A percentile compares a stretch with the other conserved stretches of the same genome.
Conservation (phyloP, 805 yeast species). For the Candida chauliodis region DNA sequence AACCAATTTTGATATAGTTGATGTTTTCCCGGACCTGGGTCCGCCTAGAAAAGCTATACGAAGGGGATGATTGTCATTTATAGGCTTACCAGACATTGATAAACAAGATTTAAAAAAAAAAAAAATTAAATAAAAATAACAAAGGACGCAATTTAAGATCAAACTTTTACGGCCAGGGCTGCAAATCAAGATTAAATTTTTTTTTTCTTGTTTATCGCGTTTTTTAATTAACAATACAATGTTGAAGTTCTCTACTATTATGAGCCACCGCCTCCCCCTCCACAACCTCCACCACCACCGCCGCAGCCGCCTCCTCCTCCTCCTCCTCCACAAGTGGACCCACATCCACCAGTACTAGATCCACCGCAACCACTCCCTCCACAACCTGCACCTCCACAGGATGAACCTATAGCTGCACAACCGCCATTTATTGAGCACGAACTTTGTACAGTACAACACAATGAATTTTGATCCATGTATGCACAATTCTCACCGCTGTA, state of each 20-base stretch:
- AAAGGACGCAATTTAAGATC: neutral
- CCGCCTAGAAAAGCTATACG: constrained; percentile 63
- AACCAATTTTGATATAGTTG: constrained; percentile 48
- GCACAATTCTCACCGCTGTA: neutral
- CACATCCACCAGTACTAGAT: constrained; percentile 1
- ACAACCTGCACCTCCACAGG: constrained; percentile 1
- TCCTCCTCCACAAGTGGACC: constrained; percentile 1
- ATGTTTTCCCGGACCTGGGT: constrained; percentile 56
- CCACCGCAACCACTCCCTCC: constrained; percentile 6
- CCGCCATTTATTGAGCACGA: neutral
- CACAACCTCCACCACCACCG: neutral
- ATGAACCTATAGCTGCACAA: neutral
- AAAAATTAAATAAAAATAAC: neutral
- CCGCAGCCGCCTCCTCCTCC: neutral
- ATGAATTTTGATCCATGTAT: neutral
- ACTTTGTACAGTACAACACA: constrained; percentile 6
- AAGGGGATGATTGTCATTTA: constrained; percentile 39
- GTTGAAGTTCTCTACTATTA: no score
- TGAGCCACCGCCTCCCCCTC: neutral
- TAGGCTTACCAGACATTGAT: constrained; percentile 8
- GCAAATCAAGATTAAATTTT: no score
- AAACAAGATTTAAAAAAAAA: neutral
- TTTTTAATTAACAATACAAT: no score
- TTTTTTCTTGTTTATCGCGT: no score
- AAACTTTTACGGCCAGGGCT: neutral